A percentile compares a stretch with the other conserved stretches of the same genome.
phyloP scores from a whole-genome alignment of 139 green algal genomes.

The Penium margaritaceum region DNA sequence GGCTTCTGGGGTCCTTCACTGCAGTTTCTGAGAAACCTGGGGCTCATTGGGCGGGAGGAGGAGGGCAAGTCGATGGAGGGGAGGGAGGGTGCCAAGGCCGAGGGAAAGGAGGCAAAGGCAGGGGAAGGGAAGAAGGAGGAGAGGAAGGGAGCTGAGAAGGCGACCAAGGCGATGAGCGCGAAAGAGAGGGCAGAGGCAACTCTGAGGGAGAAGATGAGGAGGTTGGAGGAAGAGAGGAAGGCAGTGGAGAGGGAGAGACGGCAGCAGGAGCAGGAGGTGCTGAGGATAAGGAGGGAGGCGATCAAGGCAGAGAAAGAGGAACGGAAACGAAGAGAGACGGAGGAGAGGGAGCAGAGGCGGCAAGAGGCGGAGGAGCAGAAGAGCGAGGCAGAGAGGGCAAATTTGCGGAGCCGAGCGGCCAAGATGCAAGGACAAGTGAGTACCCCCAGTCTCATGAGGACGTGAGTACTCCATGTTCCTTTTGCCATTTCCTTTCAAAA shows the following conservation, averaged over 20 bases:
- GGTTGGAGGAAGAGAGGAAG: constrained; percentile 17
- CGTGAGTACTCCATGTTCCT: too few species aligned
- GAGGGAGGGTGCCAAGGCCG: neutral
- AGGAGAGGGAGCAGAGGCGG: neutral
- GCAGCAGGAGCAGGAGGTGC: constrained; percentile 15
- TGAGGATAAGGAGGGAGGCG: neutral
- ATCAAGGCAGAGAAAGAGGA: neutral
- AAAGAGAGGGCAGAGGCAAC: constrained; percentile 11
- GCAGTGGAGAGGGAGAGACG: constrained; percentile 9
- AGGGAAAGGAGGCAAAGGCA: neutral
- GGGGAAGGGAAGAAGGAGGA: neutral
- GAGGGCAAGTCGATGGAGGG: neutral
- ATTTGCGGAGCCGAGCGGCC: constrained; percentile 13
- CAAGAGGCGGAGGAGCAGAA: neutral
- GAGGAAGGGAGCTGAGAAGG: neutral
- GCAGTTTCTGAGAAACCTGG: constrained; percentile 4
- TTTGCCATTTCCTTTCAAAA: too few species aligned
- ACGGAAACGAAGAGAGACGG: neutral
- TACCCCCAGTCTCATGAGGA: too few species aligned
- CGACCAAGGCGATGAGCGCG: neutral
- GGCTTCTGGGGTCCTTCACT: constrained; percentile 15
- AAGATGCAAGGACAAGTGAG: constrained; percentile 3
- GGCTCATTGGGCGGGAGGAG: constrained; percentile 4
- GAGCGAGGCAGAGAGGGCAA: constrained; percentile 1
- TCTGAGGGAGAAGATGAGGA: constrained; percentile 17